Conservation (phyloP, 78 protist species). For the Blattamonas nauphoetae region DNA sequence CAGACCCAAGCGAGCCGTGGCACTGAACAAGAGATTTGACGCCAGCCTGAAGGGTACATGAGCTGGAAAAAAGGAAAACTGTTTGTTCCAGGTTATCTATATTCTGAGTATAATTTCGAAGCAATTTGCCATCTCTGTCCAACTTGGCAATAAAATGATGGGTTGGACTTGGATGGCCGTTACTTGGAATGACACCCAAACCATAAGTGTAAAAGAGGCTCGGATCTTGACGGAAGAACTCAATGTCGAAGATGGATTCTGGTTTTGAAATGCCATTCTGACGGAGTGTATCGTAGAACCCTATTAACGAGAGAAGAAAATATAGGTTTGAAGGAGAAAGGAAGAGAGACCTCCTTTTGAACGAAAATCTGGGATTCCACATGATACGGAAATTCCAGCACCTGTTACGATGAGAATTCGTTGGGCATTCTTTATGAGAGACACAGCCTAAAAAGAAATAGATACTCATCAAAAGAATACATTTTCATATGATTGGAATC, state of each 20-base stretch:
- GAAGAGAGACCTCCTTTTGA: neutral
- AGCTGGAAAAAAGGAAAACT: too few species aligned
- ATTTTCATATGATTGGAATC: too few species aligned
- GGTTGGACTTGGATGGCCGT: conserved; percentile 14
- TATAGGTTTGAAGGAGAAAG: neutral
- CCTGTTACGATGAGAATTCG: neutral
- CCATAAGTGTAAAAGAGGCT: conserved; percentile 8
- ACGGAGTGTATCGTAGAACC: neutral
- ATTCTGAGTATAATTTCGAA: conserved; percentile 36
- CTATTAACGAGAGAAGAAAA: neutral
- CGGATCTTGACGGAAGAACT: conserved; percentile 15
- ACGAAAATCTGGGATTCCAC: neutral
- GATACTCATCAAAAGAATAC: too few species aligned
- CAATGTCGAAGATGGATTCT: conserved; percentile 21
- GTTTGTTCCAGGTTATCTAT: conserved; percentile 26
- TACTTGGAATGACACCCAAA: conserved; percentile 2
- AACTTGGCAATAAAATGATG: conserved; percentile 27
- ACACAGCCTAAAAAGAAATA: too few species aligned
- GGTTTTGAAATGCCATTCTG: conserved; percentile 1
- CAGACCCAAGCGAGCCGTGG: conserved; percentile 33
- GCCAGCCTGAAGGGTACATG: conserved; percentile 26
- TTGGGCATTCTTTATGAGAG: neutral
- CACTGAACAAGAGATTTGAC: neutral
- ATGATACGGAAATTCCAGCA: conserved; percentile 6
- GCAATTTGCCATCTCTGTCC: conserved; percentile 4